Evolutionary conservation across 139 green algal species (phyloP), one percentile per base, ranked within the genome.

Genomic region (Mesotaenium endlicherianum): DNA sequence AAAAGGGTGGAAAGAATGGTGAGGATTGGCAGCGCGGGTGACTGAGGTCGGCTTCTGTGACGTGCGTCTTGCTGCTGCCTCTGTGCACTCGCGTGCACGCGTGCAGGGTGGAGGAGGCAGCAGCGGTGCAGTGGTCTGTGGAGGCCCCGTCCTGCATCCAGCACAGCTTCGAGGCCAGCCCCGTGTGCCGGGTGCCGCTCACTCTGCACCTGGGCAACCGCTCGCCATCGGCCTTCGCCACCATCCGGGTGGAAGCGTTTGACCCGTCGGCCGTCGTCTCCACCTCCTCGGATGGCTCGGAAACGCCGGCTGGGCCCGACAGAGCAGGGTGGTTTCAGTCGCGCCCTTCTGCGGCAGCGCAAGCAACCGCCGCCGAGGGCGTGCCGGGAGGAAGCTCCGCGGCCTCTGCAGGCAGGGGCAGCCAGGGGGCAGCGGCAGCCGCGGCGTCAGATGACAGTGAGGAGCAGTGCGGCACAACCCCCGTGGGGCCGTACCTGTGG

Each of bases 161-260:
- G 36, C 60, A 72, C 11, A 11, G 43, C 60, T 72, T 72, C 60
- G 5, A 47, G 41, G 36, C 41, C 41, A 36, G 43, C 41, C 60
- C 60, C 43, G 60, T 72, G 5, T 72, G 60, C 11, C n/a, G 41
- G 47, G 36, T 78, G 4, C 31, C 70, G n/a, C 70, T 78, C 70
- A 47, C 70, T 50, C 70, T 78, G 3, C 47, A 5, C 26, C 4
- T 78, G 5, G n/a, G 31, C 3, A 78, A 78, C 70, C 16, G 70
- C 70, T 45, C 70, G n/a, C 44, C 60, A 47, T 38, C 47, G 41
- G 31, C 17, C 44, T 16, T 58, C 49, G 70, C 70, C 47, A 30
- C 70, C 70, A 8, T 78, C 44, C 17, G 47, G 5, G 36, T 78
- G 4, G 70, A 78, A 4, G 47, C 36, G 4, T 4, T 78, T 31